Base-by-base conservation (phyloP, 1,139 yeast genomes). In the Geotrichum reessii region DNA sequence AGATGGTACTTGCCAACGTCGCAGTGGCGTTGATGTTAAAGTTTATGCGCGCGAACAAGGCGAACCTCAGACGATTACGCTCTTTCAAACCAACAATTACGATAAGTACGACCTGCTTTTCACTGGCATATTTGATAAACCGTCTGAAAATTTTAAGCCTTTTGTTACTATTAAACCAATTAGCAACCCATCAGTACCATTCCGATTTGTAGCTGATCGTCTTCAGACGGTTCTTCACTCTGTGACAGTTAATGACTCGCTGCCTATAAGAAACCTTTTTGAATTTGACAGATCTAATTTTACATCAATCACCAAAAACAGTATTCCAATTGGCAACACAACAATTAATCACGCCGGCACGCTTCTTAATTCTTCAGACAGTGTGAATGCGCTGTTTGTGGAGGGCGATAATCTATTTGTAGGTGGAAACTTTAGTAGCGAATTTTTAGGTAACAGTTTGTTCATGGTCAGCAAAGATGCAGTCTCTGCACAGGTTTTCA, bases 11-110 rank as follows among this genome's bases (percentile, higher is more conserved):
- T 93, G 99, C 72, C 66, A 70, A 25, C 63, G 74, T 25, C 81
- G 99, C 69, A 91, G 95, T 6, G 81, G 83, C 40, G 93, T 89
- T 5, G 87, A 87, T 65, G 96, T 86, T 0, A 79, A 95, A 0
- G 77, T 92, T 1, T 75, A 75, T 62, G 42, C 58, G 9, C 24
- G 56, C 22, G 46, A 19, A 4, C 19, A 49, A 17, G 67, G 70
- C 11, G 79, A 78, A 19, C 74, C 80, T 0, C 64, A 78, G 1
- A 67, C 73, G 74, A 40, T 74, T 76, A 69, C 51, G 62, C 77
- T 91, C 46, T 90, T 81, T 69, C 97, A 93, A 71, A 90, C 90
- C 60, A 93, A 93, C 70, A 77, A 84, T 50, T 79, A 84, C 61
- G 81, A 85, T 60, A 93, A 93, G 71, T 92, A 88, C 69, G 98